Percentiles rank a stretch among this genome's conserved stretches.
phyloP scores from a whole-genome alignment of 1,139 yeast genomes.

The Pichia sp. region DNA sequence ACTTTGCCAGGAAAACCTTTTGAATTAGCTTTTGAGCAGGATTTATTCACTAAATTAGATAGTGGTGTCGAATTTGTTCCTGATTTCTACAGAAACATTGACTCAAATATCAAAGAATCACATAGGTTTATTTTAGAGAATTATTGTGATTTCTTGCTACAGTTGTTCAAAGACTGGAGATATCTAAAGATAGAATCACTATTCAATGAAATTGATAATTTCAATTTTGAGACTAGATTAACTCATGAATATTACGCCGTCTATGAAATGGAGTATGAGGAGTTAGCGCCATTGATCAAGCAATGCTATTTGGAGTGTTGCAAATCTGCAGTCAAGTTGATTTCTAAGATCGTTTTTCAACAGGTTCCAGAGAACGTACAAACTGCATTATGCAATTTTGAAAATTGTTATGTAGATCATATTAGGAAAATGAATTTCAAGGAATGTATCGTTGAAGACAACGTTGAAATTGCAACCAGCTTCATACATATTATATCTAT shows the following conservation, averaged over 20 bases:
- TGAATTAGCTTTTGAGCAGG: constrained; percentile 2
- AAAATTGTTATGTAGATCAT: constrained; percentile 41
- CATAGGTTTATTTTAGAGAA: constrained; percentile 25
- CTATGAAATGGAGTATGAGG: constrained; percentile 6
- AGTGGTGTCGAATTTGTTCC: constrained; percentile 5
- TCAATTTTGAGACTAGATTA: constrained; percentile 37
- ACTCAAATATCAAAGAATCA: background rate
- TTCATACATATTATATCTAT: constrained; percentile 57
- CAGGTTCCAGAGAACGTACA: constrained; percentile 56
- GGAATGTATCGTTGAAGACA: constrained; percentile 44
- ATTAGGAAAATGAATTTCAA: constrained; percentile 45
- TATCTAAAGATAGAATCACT: constrained; percentile 64
- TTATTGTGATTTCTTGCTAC: constrained; percentile 59
- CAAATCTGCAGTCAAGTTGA: constrained; percentile 54
- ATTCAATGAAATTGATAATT: constrained; percentile 48
- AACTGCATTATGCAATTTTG: constrained; percentile 43
- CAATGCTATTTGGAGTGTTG: constrained; percentile 64
- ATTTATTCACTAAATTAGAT: constrained; percentile 6
- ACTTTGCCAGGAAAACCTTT: background rate
- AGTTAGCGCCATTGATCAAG: constrained; percentile 55
- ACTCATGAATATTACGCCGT: background rate
- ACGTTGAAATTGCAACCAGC: constrained; percentile 50
- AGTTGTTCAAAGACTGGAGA: constrained; percentile 61
- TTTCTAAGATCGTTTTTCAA: constrained; percentile 64
- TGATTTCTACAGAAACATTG: background rate